Evolutionary conservation across 2,329 filamentous ascomycete genomes (phyloP).

Genomic region (Escovopsis sp.): DNA sequence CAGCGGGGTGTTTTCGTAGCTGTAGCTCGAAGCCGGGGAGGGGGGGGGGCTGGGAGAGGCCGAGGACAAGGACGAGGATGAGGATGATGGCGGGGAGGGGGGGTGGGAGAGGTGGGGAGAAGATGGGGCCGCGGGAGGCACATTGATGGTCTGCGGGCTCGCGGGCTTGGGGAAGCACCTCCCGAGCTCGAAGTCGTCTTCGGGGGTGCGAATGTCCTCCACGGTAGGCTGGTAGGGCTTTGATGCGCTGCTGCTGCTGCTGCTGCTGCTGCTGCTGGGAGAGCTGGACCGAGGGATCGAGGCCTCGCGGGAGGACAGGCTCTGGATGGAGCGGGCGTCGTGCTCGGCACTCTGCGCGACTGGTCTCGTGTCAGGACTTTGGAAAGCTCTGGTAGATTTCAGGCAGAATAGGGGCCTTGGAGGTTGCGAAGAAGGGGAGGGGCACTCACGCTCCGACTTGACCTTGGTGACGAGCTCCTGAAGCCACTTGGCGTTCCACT

Average conservation of each 20-base stretch:
- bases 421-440: background rate
- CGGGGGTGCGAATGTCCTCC: no score
- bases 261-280: background rate
- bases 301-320: background rate
- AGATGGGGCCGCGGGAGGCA: no score
- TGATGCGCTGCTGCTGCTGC: no score
- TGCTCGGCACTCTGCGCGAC: background rate
- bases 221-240: no score
- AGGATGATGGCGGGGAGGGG: background rate
- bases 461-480: constrained; percentile 7
- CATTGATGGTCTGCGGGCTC: no score
- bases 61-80: background rate
- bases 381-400: no score
- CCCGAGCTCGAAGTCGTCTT: no score
- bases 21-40: constrained; percentile 6
- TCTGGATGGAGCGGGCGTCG: background rate
- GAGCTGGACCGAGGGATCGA: background rate
- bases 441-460: constrained; percentile 4
- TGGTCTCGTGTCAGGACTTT: background rate
- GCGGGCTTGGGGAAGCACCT: no score
- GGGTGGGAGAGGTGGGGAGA: no score
- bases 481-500: constrained; percentile 4
- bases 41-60: constrained; percentile 1
- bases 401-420: no score
- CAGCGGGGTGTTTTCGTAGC: background rate